Evolutionary conservation across 257 asterid species (phyloP), one percentile per base, ranked within the genome.

Genomic region (Primulina tabacum): DNA sequence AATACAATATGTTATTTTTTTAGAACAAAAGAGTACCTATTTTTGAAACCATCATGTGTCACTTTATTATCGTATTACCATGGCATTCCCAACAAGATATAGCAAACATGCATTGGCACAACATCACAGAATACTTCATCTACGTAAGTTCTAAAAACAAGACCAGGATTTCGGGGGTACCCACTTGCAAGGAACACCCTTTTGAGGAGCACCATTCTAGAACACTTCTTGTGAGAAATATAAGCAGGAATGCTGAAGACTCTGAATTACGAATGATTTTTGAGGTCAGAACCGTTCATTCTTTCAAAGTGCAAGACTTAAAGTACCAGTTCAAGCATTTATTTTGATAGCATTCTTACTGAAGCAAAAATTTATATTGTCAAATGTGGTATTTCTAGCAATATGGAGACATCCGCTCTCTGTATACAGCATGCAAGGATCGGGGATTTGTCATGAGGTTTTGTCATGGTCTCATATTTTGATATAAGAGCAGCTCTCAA

Each of bases 171-270:
- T 78, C 77, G 72, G 55, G 78, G 79, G 75, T 63, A 65, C 84
- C 59, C 76, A 65, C 68, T 73, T 28, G 79, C 20, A 79, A 78
- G 37, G 84, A 77, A 65, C 81, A 79, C 70, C 89, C 83, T 20
- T 84, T 84, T 37, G 86, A 83, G 53, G 96, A 87, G 80, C 90
- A 79, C 76, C 97, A 89, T 64, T 95, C 99, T 37, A 83, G 99
- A 75, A 92, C 96, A 62, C 98, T 95, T 65, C 85, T 92, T 75
- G 94, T 95, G 55, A 83, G 96, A 83, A 95, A 95, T 75, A 89
- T 95, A 70, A 88, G 88, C 64, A 89, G 99, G 86, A 88, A 80
- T 3, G 85, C 85, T 65, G 97, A 95, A 79, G 98, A 95, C 82
- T 88, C 95, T 56, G 98, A 92, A 77, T 59, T 95, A 71, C 82